Percentiles rank a stretch among this genome's conserved stretches.
phyloP scores from a whole-genome alignment of 257 asterid species.

The Eustoma russellianum region DNA sequence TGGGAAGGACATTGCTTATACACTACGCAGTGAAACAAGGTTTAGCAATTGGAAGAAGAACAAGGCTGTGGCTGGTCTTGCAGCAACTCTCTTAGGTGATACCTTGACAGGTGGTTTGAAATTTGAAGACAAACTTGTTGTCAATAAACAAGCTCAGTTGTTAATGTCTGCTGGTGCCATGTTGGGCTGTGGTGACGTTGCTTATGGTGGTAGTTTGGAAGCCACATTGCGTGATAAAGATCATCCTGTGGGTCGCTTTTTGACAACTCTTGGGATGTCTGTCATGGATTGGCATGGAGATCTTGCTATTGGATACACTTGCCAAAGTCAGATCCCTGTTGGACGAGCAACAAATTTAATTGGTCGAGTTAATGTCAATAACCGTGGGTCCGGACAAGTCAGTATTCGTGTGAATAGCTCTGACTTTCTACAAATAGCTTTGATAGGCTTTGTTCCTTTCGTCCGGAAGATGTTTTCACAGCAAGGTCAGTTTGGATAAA shows the following conservation, averaged over 20 bases:
- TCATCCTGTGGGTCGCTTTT: slow-evolving; percentile 74
- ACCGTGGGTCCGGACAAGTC: slow-evolving; percentile 82
- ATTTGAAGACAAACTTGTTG: slow-evolving; percentile 62
- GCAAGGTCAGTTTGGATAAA: slow-evolving; percentile 37
- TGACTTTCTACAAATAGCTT: slow-evolving; percentile 83
- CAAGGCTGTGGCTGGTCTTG: slow-evolving; percentile 75
- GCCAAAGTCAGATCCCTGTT: slow-evolving; percentile 82
- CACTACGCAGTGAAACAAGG: slow-evolving; percentile 72
- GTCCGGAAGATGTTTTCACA: slow-evolving; percentile 53
- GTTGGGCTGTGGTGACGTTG: slow-evolving; percentile 87
- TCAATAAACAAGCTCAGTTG: slow-evolving; percentile 65
- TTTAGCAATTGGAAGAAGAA: slow-evolving; percentile 63
- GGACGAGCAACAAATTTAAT: slow-evolving; percentile 79
- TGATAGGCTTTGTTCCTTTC: slow-evolving; percentile 64
- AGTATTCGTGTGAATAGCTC: slow-evolving; percentile 76
- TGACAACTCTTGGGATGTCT: slow-evolving; percentile 71
- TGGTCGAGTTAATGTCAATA: slow-evolving; percentile 78
- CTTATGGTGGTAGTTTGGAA: slow-evolving; percentile 90
- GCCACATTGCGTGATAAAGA: slow-evolving; percentile 85
- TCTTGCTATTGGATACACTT: slow-evolving; percentile 85
- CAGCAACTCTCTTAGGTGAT: slow-evolving; percentile 85
- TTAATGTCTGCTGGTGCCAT: slow-evolving; percentile 88
- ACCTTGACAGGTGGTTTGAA: slow-evolving; percentile 74
- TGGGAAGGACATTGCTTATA: slow-evolving; percentile 85
- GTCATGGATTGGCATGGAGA: slow-evolving; percentile 99